phyloP scores from a whole-genome alignment of 2,329 filamentous ascomycete species.

The Knoxdaviesia proteae region DNA sequence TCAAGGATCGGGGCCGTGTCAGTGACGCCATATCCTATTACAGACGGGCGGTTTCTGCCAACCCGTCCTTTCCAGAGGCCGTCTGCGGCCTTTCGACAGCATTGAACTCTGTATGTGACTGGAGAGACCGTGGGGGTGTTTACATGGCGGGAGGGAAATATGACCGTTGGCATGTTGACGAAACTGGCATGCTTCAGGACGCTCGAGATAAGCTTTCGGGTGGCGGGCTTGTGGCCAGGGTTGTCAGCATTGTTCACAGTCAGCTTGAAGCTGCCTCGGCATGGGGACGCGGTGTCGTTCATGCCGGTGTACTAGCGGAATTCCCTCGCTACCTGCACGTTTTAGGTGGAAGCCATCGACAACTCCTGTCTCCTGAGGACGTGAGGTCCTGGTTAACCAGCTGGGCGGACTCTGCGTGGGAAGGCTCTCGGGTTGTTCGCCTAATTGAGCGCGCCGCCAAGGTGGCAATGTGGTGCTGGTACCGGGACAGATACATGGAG shows the following conservation, averaged over 20 bases:
- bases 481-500: conserved; percentile 63
- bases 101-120: conserved; percentile 89
- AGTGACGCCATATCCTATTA: conserved; percentile 87
- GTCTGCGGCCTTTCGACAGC: conserved; percentile 91
- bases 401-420: conserved; percentile 64
- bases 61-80: conserved; percentile 88
- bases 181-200: conserved; percentile 63
- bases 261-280: conserved; percentile 69
- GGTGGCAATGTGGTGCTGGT: conserved; percentile 66
- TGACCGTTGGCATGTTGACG: conserved; percentile 87
- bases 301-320: conserved; percentile 27
- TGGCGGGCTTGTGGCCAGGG: conserved; percentile 72
- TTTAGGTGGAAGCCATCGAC: conserved; percentile 12
- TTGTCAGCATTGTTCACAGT: conserved; percentile 74
- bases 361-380: conserved; percentile 13
- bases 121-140: conserved; percentile 75
- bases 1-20: conserved; percentile 88
- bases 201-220: conserved; percentile 36
- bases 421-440: conserved; percentile 68
- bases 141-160: conserved; percentile 49
- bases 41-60: conserved; percentile 71
- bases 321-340: conserved; percentile 25
- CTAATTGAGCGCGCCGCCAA: conserved; percentile 71
- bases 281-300: conserved; percentile 62
- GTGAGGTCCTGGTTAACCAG: conserved; percentile 19